Base-by-base conservation (phyloP, 2,329 filamentous ascomycete species). In the Plenodomus lindquistii region DNA sequence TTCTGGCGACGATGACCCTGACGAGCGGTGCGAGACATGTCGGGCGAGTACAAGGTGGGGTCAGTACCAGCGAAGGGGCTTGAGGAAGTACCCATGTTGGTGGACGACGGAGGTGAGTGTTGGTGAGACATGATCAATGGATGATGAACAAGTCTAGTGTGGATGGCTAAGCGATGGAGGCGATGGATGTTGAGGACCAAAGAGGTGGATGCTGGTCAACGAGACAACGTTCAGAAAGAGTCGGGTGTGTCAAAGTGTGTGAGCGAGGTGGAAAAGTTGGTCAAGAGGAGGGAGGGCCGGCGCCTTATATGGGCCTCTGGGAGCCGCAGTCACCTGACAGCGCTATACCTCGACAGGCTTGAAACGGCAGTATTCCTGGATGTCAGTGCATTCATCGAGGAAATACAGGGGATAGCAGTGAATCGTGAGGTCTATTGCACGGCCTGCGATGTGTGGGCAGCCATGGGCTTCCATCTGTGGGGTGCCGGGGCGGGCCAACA, bases 31-130 rank as follows among this genome's bases (percentile, higher is more conserved):
- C 63, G 64, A 19, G 50, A 47, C 3, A 53, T 21, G 24, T 66
- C 62, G 31, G 63, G 65, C 10, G 65, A 66, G 57, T 67, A 66
- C 6, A 60, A 47, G 9, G 66, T 66, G 6, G 57, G 58, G 19
- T 69, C 62, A 13, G 65, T 68, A 38, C 60, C 59, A 19, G 51
- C 54, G 29, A 59, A 66, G 18, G 65, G 65, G 38, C 61, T 65
- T 4, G 62, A 66, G 1, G 61, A 48, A 27, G 60, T 51, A 36
- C 60, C 61, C 44, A 47, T 37, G 29, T 49, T 55, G 21, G 50
- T 52, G 13, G 60, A 64, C 13, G 63, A 65, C 40, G 55, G 49
- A 16, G 62, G 57, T 22, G 63, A 65, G 31, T 57, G 54, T 41
- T 58, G 58, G 43, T 58, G 58, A 51, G 60, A 67, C 62, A 67